A percentile compares a stretch with the other conserved stretches of the same genome.
Evolutionary conservation across 1,284 basidiomycete genomes (phyloP).

Genomic region (Ustilago nuda): DNA sequence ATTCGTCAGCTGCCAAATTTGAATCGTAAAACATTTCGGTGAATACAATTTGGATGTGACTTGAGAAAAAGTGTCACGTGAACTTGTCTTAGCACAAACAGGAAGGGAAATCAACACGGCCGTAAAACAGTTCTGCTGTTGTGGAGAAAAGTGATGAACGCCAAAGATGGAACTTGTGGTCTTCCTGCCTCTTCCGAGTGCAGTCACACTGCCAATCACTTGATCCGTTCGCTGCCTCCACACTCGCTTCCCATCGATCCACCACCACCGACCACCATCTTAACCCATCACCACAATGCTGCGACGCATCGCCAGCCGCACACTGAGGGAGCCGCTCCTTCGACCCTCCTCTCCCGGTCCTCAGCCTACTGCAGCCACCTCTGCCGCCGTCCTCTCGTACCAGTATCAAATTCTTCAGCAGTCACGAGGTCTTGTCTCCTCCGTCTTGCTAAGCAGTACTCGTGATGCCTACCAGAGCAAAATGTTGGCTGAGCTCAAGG

Average conservation of each 20-base stretch:
- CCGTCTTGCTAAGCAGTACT: constrained; percentile 60
- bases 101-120: constrained; percentile 24
- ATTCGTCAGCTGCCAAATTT: neutral
- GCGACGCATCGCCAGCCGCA: constrained; percentile 52
- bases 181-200: constrained; percentile 31
- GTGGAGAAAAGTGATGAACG: constrained; percentile 12
- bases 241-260: constrained; percentile 9
- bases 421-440: constrained; percentile 57
- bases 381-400: constrained; percentile 46
- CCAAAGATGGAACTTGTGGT: constrained; percentile 8
- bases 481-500: constrained; percentile 57
- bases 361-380: constrained; percentile 38
- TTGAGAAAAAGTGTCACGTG: constrained; percentile 16
- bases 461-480: constrained; percentile 59
- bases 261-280: neutral
- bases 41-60: constrained; percentile 8
- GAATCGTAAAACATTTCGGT: neutral
- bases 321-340: constrained; percentile 39
- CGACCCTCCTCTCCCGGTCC: constrained; percentile 41
- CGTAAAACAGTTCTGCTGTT: constrained; percentile 1
- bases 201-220: constrained; percentile 4
- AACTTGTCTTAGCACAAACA: constrained; percentile 5
- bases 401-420: constrained; percentile 52
- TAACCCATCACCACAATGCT: constrained; percentile 28
- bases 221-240: neutral